Base-by-base conservation (phyloP, 2,329 filamentous ascomycete species). In the Alternaria triticimaculans region DNA sequence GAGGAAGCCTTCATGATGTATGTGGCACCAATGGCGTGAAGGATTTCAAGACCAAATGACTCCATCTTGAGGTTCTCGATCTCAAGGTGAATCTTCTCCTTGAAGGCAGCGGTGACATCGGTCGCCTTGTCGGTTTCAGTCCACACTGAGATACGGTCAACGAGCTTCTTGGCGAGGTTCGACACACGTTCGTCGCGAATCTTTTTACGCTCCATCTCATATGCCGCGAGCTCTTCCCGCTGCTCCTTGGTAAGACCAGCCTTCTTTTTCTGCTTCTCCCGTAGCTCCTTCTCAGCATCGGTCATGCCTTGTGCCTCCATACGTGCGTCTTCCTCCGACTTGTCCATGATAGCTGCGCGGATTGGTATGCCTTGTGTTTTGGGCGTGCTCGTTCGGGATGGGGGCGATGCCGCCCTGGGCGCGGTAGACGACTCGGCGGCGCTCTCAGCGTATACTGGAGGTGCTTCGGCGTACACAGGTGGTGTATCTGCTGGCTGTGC, bases 31-130 rank as follows among this genome's bases (percentile, higher is more conserved):
- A 99, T 96, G 49, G 96, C 94, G 80, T 98, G 95, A 53, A 97
- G 85, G 72, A 98, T 98, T 72, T 99, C 96, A 45, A 99, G 86
- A 55, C 96, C 96, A 73, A 99, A 99, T 0, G 92, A 96, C 83
- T 99, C 96, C 93, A 99, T 99, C 86, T 98, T 99, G 73, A 99
- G 85, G 78, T 98, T 97, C 84, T 99, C 96, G 25, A 97, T 93
- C 82, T 99, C 96, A 44, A 98, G 89, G 44, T 90, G 88, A 71
- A 92, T 97, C 87, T 99, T 97, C 79, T 95, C 93, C 79, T 94
- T 90, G 84, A 98, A 99, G 0, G 96, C 92, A 62, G 84, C 84
- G 33, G 95, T 98, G 63, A 97, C 93, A 72, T 97, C 94, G 14
- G 82, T 66, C 49, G 91, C 88, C 83, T 96, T 97, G 82, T 98